Evolutionary conservation across 306 rosid genomes (phyloP).

Genomic region (Ammopiptanthus mongolicus): DNA sequence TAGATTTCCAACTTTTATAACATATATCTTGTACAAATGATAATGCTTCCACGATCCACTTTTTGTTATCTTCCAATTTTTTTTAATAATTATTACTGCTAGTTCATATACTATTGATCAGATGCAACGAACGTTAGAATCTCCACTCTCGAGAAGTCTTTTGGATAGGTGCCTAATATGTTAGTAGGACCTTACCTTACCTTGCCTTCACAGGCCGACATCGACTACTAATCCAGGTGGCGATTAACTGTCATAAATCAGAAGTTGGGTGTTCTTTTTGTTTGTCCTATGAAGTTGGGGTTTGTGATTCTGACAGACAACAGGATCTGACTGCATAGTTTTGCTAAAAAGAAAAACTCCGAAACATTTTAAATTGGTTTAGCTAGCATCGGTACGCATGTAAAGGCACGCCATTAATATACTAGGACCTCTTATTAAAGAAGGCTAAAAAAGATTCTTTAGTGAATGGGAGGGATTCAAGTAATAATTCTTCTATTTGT

Average conservation of each 20-base stretch:
- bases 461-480: not conserved
- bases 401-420: not conserved
- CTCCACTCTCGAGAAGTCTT: not conserved
- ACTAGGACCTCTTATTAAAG: not conserved
- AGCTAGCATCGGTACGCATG: not conserved
- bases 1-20: conserved; percentile 8
- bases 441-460: not conserved
- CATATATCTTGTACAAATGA: not conserved
- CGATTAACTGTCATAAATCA: not conserved
- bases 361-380: conserved; percentile 6
- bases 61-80: not conserved
- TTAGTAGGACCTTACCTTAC: not conserved
- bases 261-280: not conserved
- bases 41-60: conserved; percentile 9
- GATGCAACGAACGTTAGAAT: not conserved
- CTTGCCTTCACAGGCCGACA: not conserved
- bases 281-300: not conserved
- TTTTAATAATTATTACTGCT: not conserved
- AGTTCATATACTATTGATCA: not conserved
- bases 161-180: not conserved
- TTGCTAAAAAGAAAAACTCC: conserved; percentile 8
- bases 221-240: not conserved
- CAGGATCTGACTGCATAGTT: conserved; percentile 1
- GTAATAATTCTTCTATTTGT: not conserved
- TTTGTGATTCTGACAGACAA: not conserved